These are phyloP conservation scores for Pleurotus platypus DNA, from an alignment of 768 basidiomycete species.

Conservation along the genomic window DNA sequence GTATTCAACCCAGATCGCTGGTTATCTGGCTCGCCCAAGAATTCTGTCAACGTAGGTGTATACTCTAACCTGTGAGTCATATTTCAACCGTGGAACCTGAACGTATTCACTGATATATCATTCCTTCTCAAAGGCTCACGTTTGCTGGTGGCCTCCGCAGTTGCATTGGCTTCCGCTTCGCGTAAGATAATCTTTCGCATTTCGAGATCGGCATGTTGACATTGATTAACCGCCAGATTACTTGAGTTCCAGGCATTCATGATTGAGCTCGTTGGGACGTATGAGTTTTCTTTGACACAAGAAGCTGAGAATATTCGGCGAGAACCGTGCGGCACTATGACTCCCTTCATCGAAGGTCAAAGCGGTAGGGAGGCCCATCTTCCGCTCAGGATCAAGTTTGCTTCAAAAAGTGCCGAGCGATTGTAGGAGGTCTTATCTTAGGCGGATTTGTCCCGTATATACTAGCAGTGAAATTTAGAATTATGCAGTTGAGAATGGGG, in stretches of 20 bases:
- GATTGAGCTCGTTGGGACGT: conserved; percentile 48
- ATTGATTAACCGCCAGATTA: conserved; percentile 20
- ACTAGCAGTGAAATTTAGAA: too few species aligned
- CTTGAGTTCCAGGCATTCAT: conserved; percentile 57
- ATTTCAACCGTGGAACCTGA: not conserved
- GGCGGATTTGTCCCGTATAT: too few species aligned
- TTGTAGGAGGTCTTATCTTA: too few species aligned
- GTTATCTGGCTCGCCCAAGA: conserved; percentile 34
- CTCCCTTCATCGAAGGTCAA: conserved; percentile 38
- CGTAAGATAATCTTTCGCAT: conserved; percentile 13
- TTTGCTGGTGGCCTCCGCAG: conserved; percentile 46
- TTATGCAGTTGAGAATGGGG: too few species aligned
- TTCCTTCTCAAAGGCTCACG: conserved; percentile 22
- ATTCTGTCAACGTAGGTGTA: conserved; percentile 38
- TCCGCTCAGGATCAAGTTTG: conserved; percentile 33
- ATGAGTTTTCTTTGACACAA: conserved; percentile 44
- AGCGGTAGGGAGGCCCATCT: conserved; percentile 36
- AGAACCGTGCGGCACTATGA: conserved; percentile 37
- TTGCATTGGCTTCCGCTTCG: conserved; percentile 51
- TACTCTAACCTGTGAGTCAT: conserved; percentile 37
- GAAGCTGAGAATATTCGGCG: conserved; percentile 30
- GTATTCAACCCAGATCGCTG: conserved; percentile 57
- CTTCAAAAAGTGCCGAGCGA: conserved; percentile 15
- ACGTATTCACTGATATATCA: not conserved
- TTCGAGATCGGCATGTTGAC: not conserved